Conservation (phyloP, 2,329 filamentous ascomycete species). For the Cladosporium sp. region DNA sequence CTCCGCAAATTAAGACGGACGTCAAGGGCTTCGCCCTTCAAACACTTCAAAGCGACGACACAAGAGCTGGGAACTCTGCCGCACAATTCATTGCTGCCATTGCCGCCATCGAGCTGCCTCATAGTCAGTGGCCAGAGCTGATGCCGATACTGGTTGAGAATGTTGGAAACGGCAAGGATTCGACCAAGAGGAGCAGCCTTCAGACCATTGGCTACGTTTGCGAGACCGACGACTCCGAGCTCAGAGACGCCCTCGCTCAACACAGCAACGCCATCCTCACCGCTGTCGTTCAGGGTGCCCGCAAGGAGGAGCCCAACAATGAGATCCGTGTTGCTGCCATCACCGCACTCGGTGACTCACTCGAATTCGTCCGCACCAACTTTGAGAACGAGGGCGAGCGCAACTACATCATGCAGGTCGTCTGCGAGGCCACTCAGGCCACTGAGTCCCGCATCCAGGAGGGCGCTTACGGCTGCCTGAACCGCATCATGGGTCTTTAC, state of each 20-base stretch:
- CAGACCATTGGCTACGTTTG: conserved; percentile 98
- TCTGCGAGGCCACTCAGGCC: conserved; percentile 97
- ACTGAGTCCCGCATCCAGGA: conserved; percentile 88
- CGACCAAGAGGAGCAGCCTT: conserved; percentile 90
- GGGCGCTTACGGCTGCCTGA: conserved; percentile 92
- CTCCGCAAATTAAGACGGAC: conserved; percentile 73
- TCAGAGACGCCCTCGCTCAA: conserved; percentile 71
- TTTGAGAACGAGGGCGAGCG: conserved; percentile 99
- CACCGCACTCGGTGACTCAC: conserved; percentile 87
- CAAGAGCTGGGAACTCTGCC: conserved; percentile 79
- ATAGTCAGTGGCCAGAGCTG: conserved; percentile 87
- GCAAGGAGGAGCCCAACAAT: conserved; percentile 88
- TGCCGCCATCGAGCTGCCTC: conserved; percentile 88
- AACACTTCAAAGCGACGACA: conserved; percentile 74
- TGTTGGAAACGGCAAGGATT: conserved; percentile 77
- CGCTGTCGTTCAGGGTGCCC: conserved; percentile 92
- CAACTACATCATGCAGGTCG: conserved; percentile 99
- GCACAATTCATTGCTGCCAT: conserved; percentile 95
- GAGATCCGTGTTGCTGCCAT: conserved; percentile 93
- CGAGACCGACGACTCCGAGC: conserved; percentile 85
- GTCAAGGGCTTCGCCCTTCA: conserved; percentile 89
- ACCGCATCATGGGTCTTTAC: conserved; percentile 97
- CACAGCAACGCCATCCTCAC: conserved; percentile 98
- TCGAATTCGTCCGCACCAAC: conserved; percentile 96
- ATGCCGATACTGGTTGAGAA: conserved; percentile 87